Evolutionary conservation across 1,284 basidiomycete species (phyloP).

Genomic region (Cutaneotrichosporon arboriforme): DNA sequence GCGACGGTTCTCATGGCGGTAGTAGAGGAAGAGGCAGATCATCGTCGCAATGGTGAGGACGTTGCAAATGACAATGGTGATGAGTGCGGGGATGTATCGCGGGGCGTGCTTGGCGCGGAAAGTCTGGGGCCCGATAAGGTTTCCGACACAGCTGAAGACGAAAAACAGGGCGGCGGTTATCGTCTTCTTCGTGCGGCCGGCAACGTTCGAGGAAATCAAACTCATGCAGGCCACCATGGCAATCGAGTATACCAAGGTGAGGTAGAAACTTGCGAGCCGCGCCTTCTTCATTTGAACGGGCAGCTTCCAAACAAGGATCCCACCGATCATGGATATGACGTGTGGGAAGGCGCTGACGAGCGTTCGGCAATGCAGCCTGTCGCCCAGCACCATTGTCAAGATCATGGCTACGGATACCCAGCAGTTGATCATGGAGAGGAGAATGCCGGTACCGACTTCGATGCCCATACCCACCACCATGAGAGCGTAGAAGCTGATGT

Average conservation of each 20-base stretch:
- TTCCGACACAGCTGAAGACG: conserved; percentile 7
- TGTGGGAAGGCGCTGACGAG: conserved; percentile 8
- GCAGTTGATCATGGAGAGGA: conserved; percentile 17
- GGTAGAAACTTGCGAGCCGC: conserved; percentile 9
- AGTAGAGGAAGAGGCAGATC: background rate
- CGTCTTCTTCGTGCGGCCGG: conserved; percentile 26
- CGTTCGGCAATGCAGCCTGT: conserved; percentile 10
- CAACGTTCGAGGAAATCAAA: conserved; percentile 12
- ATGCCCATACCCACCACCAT: conserved; percentile 22
- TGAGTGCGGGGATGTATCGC: background rate
- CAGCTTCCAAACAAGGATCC: conserved; percentile 18
- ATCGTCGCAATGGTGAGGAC: background rate
- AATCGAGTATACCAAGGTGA: conserved; percentile 1
- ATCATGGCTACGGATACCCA: conserved; percentile 15
- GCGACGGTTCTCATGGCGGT: background rate
- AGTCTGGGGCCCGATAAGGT: conserved; percentile 14
- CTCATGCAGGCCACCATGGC: background rate
- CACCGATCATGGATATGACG: conserved; percentile 15
- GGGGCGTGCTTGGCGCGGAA: conserved; percentile 10
- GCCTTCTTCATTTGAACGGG: background rate
- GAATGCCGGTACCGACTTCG: conserved; percentile 8
- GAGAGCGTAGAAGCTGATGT: conserved; percentile 18
- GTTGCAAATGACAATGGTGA: conserved; percentile 2
- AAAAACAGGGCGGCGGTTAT: conserved; percentile 16
- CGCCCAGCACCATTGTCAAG: conserved; percentile 15